Base-by-base conservation (phyloP, 305 asterid genomes). In the Striga hermonthica region DNA sequence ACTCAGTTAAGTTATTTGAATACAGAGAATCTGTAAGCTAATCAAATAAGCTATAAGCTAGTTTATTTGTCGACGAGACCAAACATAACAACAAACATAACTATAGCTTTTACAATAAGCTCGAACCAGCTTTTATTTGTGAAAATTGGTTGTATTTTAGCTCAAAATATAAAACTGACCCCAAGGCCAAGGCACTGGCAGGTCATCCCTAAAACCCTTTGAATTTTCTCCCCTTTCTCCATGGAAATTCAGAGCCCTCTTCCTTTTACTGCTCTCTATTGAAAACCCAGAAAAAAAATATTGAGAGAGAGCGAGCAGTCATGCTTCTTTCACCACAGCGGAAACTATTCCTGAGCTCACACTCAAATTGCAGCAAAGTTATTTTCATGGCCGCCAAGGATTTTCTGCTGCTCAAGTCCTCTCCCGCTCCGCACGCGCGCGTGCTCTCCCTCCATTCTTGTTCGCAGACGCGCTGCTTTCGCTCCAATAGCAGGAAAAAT, bases 281-380 rank as follows among this genome's bases (percentile, higher is more conserved):
- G 15, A n/a, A 48, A 58, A 49, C 16, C 34, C 49, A 10, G 4
- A 45, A 45, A 1, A 60, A 45, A 28, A 66, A 16, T 49, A 16
- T 62, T 6, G 68, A 60, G 62, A 34, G 22, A 12, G 14, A 65
- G n/a, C n/a, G n/a, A n/a, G n/a, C n/a, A 66, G 62, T 9, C 1
- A 82, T 82, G 83, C 70, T 77, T 54, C 69, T 62, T 47, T 57
- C 40, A 55, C 81, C 81, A 4, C 79, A 74, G 57, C 66, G 80
- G 15, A 80, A 62, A 72, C 44, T 79, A 7, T 53, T 78, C 11
- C 37, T 63, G 58, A 72, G 64, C 59, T 55, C 65, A 38, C 64
- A 60, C 45, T 73, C 81, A 22, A 73, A 35, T 36, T 50, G 59
- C 48, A 36, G 68, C 80, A 68, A 72, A 72, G 57, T 52, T 31